Conservation (phyloP, 1,139 yeast species). For the Yamadazyma mexicana region DNA sequence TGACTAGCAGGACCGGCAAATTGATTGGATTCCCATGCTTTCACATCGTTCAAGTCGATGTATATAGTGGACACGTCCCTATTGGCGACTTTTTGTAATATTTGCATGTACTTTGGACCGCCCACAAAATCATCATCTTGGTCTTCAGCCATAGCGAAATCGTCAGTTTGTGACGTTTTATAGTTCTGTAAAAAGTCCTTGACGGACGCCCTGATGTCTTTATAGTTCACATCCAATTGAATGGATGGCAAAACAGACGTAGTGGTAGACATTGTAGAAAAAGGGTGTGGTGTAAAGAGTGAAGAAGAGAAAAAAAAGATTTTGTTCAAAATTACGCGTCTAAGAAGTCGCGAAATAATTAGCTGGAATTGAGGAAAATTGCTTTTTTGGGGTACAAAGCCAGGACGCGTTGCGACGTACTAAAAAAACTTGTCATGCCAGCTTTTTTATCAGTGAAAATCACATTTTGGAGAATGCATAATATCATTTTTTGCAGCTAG, state of each 20-base stretch:
- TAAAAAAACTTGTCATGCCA: too few relatives aligned
- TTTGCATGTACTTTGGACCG: conserved; percentile 74
- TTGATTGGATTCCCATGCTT: conserved; percentile 57
- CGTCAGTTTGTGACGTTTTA: conserved; percentile 36
- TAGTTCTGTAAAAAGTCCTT: conserved; percentile 62
- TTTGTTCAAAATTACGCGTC: conserved; percentile 6
- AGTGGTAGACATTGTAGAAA: conserved; percentile 27
- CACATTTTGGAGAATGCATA: too few relatives aligned
- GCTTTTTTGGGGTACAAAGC: too few relatives aligned
- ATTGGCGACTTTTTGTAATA: conserved; percentile 82
- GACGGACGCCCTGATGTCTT: conserved; percentile 50
- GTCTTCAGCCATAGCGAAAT: conserved; percentile 10
- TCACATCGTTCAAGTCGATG: conserved; percentile 84
- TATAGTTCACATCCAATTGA: conserved; percentile 63
- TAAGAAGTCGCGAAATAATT: neutral
- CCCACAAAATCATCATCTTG: conserved; percentile 11
- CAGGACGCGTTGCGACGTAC: too few relatives aligned
- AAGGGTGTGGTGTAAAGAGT: conserved; percentile 2
- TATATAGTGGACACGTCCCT: conserved; percentile 68
- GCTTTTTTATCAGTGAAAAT: too few relatives aligned
- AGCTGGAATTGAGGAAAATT: neutral
- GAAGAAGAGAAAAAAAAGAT: conserved; percentile 1
- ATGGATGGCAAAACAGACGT: conserved; percentile 52
- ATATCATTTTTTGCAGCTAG: too few relatives aligned
- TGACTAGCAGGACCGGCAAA: conserved; percentile 17